A percentile compares a stretch with the other conserved stretches of the same genome.
phyloP scores from a whole-genome alignment of 768 basidiomycete species.

The Suillus occidentalis region DNA sequence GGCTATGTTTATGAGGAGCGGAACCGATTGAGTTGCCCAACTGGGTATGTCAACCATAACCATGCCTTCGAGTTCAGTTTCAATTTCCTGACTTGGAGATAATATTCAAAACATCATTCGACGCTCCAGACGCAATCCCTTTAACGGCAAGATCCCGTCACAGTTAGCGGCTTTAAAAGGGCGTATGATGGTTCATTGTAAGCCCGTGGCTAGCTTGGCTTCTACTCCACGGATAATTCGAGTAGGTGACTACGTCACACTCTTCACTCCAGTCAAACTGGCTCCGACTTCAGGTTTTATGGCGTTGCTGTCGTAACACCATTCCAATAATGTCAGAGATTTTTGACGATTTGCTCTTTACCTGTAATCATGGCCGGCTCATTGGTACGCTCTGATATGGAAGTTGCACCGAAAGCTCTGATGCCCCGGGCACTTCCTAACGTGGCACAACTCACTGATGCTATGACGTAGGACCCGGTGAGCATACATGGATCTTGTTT shows the following conservation, averaged over 20 bases:
- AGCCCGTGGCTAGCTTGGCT: not conserved
- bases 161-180: constrained; percentile 1
- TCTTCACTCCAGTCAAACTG: not conserved
- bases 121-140: not conserved
- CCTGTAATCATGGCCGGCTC: not conserved
- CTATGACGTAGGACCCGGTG: not conserved
- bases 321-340: not conserved
- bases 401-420: not conserved
- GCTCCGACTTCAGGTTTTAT: not conserved
- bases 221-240: not conserved
- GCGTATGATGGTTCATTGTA: not conserved
- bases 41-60: not conserved
- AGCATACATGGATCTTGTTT: not conserved
- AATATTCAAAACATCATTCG: not conserved
- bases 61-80: not conserved
- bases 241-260: not conserved
- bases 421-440: not conserved
- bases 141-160: not conserved
- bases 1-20: not conserved
- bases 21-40: not conserved
- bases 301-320: not conserved
- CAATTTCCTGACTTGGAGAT: not conserved
- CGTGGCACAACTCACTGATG: not conserved
- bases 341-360: not conserved
- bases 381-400: not conserved